Conservation (phyloP, 495 filamentous ascomycete genomes). For the Parathielavia appendiculata region DNA sequence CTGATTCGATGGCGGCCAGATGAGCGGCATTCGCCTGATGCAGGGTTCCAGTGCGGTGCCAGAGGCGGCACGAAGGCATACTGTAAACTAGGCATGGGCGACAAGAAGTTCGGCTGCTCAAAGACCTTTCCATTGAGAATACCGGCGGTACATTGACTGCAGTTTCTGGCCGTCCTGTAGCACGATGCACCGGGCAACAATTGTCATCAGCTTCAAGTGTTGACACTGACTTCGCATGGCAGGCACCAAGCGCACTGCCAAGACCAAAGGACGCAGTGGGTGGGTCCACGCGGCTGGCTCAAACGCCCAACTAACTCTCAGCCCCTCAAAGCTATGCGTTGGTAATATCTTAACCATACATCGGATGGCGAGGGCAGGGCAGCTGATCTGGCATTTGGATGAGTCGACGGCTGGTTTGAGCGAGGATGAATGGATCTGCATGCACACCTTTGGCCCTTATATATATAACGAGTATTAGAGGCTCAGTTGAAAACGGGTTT, state of each 20-base stretch:
- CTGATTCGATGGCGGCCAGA: constrained; percentile 17
- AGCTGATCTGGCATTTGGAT: constrained; percentile 12
- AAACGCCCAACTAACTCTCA: constrained; percentile 1
- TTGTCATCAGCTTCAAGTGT: background rate
- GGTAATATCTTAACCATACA: background rate
- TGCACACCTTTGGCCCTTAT: background rate
- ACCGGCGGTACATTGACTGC: background rate
- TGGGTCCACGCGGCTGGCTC: constrained; percentile 4
- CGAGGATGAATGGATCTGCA: background rate
- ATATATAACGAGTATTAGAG: background rate
- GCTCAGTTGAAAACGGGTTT: background rate
- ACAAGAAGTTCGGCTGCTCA: background rate
- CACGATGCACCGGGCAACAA: background rate
- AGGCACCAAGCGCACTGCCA: too few species aligned
- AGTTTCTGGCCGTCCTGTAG: constrained; percentile 2
- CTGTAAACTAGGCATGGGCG: background rate
- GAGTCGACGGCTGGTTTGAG: constrained; percentile 3
- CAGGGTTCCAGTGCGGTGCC: constrained; percentile 9
- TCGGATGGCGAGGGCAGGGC: background rate
- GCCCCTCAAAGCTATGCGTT: background rate
- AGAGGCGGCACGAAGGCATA: constrained; percentile 12
- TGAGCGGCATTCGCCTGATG: too few species aligned
- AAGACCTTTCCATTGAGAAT: constrained; percentile 8
- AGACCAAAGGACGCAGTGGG: background rate
- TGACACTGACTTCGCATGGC: too few species aligned